phyloP scores from a whole-genome alignment of 2,329 filamentous ascomycete species.

The Fusarium sp. region DNA sequence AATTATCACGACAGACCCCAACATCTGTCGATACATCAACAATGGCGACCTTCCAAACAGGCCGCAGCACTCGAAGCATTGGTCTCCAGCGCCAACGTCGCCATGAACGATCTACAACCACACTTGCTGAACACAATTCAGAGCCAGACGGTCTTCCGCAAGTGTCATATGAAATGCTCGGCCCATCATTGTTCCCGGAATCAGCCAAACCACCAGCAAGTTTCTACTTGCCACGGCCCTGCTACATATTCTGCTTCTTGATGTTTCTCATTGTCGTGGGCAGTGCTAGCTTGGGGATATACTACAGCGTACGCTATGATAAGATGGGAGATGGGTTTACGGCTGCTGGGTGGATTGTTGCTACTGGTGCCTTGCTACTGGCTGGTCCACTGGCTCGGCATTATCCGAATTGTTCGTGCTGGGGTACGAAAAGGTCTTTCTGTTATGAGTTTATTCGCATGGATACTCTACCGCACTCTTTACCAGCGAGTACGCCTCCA shows the following conservation, averaged over 20 bases:
- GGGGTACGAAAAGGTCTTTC: not conserved
- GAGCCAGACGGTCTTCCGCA: not conserved
- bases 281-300: not conserved
- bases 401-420: not conserved
- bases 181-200: not conserved
- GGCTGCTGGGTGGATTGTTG: not conserved
- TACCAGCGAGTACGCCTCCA: not conserved
- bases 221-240: not conserved
- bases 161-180: not conserved
- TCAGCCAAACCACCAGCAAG: not conserved
- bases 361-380: not conserved
- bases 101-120: not conserved
- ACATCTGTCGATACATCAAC: too few species aligned
- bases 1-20: not conserved
- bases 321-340: not conserved
- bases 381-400: not conserved
- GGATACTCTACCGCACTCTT: fast-evolving
- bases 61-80: not conserved
- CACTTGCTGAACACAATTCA: not conserved
- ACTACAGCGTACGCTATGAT: not conserved
- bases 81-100: not conserved
- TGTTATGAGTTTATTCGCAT: not conserved
- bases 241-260: not conserved
- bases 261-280: not conserved
- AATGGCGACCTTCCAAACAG: not conserved